These are phyloP conservation scores for Boechera divaricarpa DNA, from an alignment of 345 rosid species.

Conservation along the genomic window DNA sequence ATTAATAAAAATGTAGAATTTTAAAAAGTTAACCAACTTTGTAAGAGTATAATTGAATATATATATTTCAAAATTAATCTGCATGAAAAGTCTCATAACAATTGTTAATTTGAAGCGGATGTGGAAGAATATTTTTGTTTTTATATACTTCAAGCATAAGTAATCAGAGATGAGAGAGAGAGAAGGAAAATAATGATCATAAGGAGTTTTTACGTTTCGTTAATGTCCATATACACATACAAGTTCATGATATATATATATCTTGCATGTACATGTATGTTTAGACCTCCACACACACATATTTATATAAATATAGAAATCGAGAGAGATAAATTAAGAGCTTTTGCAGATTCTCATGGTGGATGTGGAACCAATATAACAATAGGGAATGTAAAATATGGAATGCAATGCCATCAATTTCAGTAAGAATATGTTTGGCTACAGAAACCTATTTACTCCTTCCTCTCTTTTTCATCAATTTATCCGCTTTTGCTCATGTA, in stretches of 20 bases:
- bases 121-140: not conserved
- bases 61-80: not conserved
- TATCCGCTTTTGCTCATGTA: conserved; percentile 1
- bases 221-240: not conserved
- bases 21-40: not conserved
- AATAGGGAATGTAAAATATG: conserved; percentile 3
- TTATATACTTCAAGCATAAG: not conserved
- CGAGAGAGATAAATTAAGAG: not conserved
- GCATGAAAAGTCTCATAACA: not conserved
- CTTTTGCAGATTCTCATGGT: conserved; percentile 32
- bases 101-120: not conserved
- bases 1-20: not conserved
- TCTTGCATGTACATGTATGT: conserved; percentile 22
- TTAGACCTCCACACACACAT: not conserved
- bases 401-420: conserved; percentile 15
- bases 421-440: conserved; percentile 23
- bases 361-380: conserved; percentile 3
- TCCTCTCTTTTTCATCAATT: conserved; percentile 22
- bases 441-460: conserved; percentile 6
- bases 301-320: not conserved
- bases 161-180: not conserved
- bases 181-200: too few relatives aligned
- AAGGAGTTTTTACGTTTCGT: not conserved
- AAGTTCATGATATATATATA: not conserved
- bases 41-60: not conserved